Evolutionary conservation across 139 green algal genomes (phyloP), one percentile per base, ranked within the genome.

Genomic region (Choricystis sp.): DNA sequence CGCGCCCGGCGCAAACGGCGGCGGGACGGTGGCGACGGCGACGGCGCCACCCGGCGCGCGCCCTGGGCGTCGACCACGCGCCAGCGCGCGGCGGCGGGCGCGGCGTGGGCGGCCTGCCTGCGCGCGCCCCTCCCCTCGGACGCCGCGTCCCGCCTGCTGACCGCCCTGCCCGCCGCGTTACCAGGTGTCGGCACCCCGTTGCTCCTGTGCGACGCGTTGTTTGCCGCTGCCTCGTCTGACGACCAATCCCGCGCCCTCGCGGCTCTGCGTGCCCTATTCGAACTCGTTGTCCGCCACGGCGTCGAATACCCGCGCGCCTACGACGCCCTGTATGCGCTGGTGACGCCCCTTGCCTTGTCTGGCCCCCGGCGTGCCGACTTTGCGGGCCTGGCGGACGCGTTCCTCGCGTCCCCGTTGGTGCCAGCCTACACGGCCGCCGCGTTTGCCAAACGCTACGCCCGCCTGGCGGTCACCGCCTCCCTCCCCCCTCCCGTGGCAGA

Each of bases 271-370:
- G 86, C 84, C 31, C 83, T 97, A 63, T 97, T 96, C 72, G 40
- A 83, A 20, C 80, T 97, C 48, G 87, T 97, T 56, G 94, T 87
- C 26, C 62, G 74, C 19, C 88, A 96, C 74, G 83, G 86, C 19
- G 79, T 97, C 29, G 91, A 97, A 81, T 95, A 96, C 77, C 84
- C 88, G 0, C 55, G 74, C 60, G 95, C 95, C 71, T 96, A 86
- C 71, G 30, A 40, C 0, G 65, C 79, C 24, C 76, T 96, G 24
- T 96, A 96, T 69, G 57, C 60, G 21, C 73, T 95, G 29, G 67
- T 95, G 20, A 85, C 72, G 1, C 68, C 72, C 0, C 2, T 60
- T 69, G 19, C 62, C n/a, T 14, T 49, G 27, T 21, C 28, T 31
- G 29, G 21, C 25, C 60, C 30, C 22, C 26, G 1, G 24, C 21